Evolutionary conservation across 176 grass and related monocot species (phyloP).

Genomic region (Cenchrus fungigraminus): DNA sequence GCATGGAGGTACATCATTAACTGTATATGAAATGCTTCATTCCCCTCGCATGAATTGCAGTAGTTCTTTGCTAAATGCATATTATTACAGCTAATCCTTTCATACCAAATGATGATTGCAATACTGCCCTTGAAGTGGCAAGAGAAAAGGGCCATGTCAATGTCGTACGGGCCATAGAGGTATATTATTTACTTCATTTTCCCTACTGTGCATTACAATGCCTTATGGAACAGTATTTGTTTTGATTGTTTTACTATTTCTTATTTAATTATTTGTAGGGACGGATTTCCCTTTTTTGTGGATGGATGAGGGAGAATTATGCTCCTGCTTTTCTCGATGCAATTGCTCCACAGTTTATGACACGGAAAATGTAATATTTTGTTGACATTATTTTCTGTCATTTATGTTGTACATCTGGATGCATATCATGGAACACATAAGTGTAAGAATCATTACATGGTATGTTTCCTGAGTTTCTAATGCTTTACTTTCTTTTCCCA

Average conservation of each 20-base stretch:
- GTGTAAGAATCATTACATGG: background rate
- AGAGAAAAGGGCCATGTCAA: constrained; percentile 91
- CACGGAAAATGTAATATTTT: constrained; percentile 72
- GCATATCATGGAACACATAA: background rate
- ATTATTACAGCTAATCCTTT: constrained; percentile 77
- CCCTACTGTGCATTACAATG: background rate
- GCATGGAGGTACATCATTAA: constrained; percentile 62
- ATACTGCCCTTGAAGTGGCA: constrained; percentile 91
- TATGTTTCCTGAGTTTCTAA: constrained; percentile 34
- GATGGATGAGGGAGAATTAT: constrained; percentile 89
- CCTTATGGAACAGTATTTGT: background rate
- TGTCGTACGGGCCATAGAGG: constrained; percentile 95
- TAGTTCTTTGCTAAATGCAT: constrained; percentile 11
- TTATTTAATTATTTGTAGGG: constrained; percentile 53
- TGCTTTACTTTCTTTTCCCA: constrained; percentile 38
- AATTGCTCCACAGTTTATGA: constrained; percentile 78
- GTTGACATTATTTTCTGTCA: background rate
- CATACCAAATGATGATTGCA: constrained; percentile 87
- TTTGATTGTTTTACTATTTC: constrained; percentile 11
- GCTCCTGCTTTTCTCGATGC: constrained; percentile 91
- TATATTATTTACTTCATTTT: constrained; percentile 32
- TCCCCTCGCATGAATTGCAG: background rate
- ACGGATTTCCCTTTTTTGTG: constrained; percentile 76
- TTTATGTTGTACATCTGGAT: constrained; percentile 10
- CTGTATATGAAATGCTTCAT: constrained; percentile 3